phyloP scores from a whole-genome alignment of 169 alveolate species.

The Toxoplasma gondii region DNA sequence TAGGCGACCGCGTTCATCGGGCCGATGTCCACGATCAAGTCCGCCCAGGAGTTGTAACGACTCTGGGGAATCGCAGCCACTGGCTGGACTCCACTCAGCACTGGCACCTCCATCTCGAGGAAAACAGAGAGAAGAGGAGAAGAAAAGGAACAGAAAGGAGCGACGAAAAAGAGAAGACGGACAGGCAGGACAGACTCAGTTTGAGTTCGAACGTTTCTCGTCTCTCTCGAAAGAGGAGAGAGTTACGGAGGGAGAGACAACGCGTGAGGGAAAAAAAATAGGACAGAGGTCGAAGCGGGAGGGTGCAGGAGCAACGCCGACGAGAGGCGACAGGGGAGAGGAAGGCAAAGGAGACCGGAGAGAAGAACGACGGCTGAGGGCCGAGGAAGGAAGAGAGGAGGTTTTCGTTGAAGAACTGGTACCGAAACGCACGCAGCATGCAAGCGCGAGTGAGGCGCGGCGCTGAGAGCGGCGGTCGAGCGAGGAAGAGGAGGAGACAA shows the following conservation, averaged over 20 bases:
- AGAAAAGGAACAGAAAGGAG: background rate
- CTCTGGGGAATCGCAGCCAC: background rate
- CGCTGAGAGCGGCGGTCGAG: background rate
- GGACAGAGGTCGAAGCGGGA: too few species aligned
- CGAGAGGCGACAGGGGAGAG: background rate
- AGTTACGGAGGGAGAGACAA: too few species aligned
- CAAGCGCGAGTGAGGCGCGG: background rate
- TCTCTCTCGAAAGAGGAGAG: too few species aligned
- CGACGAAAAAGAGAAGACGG: background rate
- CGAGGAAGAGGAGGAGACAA: background rate
- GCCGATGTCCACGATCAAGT: conserved; percentile 49
- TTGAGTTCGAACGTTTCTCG: too few species aligned
- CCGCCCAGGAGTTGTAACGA: conserved; percentile 68
- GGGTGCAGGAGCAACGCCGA: too few species aligned
- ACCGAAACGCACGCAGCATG: too few species aligned
- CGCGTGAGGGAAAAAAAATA: too few species aligned
- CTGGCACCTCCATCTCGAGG: background rate
- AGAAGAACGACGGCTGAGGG: background rate
- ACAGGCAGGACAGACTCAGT: too few species aligned
- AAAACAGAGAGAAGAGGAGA: background rate
- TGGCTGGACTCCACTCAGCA: background rate
- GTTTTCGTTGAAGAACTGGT: too few species aligned
- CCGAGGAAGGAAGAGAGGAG: too few species aligned
- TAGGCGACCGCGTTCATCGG: conserved; percentile 70
- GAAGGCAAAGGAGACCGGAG: background rate